Percentiles rank a stretch among this genome's conserved stretches.
These are phyloP conservation scores for Chaetoceros muelleri DNA, from an alignment of 108 stramenopile genomes.

Conservation along the genomic window DNA sequence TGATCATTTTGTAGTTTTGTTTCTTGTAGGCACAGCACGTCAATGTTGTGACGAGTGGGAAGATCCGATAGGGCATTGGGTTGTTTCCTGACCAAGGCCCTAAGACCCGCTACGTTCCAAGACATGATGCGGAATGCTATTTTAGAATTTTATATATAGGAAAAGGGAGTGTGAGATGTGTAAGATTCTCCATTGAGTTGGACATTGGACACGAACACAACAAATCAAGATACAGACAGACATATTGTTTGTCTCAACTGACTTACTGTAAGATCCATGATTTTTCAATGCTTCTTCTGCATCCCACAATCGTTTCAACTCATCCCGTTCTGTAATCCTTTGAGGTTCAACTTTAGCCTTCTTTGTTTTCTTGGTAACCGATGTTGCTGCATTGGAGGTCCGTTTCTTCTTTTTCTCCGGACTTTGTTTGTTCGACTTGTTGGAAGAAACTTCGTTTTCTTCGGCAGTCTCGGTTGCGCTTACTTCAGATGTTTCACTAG, in stretches of 20 bases:
- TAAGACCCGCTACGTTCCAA: constrained; percentile 91
- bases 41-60: constrained; percentile 44
- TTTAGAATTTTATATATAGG: neutral
- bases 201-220: neutral
- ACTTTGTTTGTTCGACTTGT: neutral
- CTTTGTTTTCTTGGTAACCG: constrained; percentile 17
- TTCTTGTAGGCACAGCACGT: constrained; percentile 88
- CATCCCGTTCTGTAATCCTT: constrained; percentile 62
- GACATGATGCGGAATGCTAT: constrained; percentile 65
- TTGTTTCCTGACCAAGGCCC: constrained; percentile 63
- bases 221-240: neutral
- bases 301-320: constrained; percentile 52
- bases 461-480: neutral
- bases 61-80: constrained; percentile 50
- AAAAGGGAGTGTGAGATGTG: too few species aligned
- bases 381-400: neutral
- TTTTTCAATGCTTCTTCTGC: constrained; percentile 11
- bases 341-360: constrained; percentile 44
- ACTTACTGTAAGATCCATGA: constrained; percentile 48
- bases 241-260: neutral
- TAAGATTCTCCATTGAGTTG: too few species aligned
- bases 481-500: too few species aligned
- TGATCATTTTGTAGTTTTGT: constrained; percentile 82
- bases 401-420: neutral
- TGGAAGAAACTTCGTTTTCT: neutral